These are phyloP conservation scores for Gynochthodes officinalis DNA, from an alignment of 257 asterid species.

Conservation along the genomic window DNA sequence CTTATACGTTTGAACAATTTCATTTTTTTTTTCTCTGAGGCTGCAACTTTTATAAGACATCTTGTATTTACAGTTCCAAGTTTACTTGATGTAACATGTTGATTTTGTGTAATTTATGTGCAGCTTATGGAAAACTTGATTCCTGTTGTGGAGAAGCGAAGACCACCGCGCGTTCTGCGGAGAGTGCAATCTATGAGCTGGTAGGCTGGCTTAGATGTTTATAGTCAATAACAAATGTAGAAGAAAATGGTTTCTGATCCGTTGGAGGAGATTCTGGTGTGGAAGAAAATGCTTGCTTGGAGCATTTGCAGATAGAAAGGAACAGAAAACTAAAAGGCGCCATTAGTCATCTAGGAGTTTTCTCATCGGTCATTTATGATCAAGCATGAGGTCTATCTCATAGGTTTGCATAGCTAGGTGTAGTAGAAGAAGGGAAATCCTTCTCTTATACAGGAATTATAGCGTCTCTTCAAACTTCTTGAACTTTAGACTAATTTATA, in stretches of 20 bases:
- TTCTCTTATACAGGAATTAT: conserved; percentile 14
- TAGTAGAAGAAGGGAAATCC: conserved; percentile 15
- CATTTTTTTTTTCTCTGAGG: neutral
- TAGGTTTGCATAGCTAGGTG: conserved; percentile 22
- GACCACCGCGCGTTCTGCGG: conserved; percentile 51
- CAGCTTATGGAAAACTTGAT: conserved; percentile 76
- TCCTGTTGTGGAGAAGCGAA: conserved; percentile 56
- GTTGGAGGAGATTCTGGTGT: neutral
- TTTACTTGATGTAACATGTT: neutral
- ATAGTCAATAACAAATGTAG: conserved; percentile 21
- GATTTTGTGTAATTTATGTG: conserved; percentile 4
- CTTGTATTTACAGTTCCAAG: neutral
- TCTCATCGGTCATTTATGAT: conserved; percentile 7
- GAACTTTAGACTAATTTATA: conserved; percentile 15
- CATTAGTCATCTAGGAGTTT: neutral
- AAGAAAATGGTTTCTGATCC: conserved; percentile 19
- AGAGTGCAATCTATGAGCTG: conserved; percentile 47
- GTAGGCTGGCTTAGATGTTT: conserved; percentile 22
- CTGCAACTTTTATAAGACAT: neutral
- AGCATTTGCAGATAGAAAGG: conserved; percentile 6
- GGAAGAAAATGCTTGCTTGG: conserved; percentile 4
- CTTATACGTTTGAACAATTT: neutral
- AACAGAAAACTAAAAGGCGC: neutral
- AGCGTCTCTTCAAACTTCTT: conserved; percentile 4
- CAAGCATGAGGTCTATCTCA: conserved; percentile 7